A percentile compares a stretch with the other conserved stretches of the same genome.
These are phyloP conservation scores for Trichosporon coremiiforme DNA, from an alignment of 1,284 basidiomycete species.

Conservation along the genomic window DNA sequence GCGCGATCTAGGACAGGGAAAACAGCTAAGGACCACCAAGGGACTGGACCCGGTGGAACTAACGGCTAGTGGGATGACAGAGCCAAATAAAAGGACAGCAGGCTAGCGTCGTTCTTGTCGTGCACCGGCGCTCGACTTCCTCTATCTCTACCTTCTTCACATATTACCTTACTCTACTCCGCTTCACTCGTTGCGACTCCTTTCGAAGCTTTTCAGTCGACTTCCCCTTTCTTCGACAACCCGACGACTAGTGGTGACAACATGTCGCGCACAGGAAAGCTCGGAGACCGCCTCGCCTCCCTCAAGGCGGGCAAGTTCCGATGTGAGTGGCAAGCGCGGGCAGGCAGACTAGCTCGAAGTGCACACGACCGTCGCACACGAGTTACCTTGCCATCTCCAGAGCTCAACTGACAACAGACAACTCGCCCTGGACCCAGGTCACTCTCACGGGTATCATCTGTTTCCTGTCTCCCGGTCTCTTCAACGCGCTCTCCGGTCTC, in stretches of 20 bases:
- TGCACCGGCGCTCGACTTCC: not conserved
- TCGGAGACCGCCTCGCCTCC: slow-evolving; percentile 14
- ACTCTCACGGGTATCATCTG: slow-evolving; percentile 59
- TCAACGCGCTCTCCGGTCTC: slow-evolving; percentile 60
- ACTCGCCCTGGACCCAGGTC: slow-evolving; percentile 58
- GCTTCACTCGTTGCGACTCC: not conserved
- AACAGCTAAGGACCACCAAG: not conserved
- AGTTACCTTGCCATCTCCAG: not conserved
- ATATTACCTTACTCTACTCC: not conserved
- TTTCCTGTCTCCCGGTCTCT: slow-evolving; percentile 60
- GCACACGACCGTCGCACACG: not conserved
- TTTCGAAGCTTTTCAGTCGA: not conserved
- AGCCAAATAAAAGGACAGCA: slow-evolving; percentile 15
- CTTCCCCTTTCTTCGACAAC: not conserved
- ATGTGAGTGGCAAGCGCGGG: slow-evolving; percentile 13
- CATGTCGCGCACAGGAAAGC: slow-evolving; percentile 5
- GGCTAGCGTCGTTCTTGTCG: not conserved
- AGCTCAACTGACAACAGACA: slow-evolving; percentile 32
- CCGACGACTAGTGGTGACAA: not conserved
- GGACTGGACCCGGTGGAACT: not conserved
- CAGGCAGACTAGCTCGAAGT: not conserved
- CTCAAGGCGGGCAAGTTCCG: slow-evolving; percentile 10
- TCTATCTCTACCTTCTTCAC: not conserved
- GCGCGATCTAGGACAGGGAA: not conserved
- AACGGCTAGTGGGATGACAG: not conserved